Evolutionary conservation across 768 basidiomycete genomes (phyloP).

Genomic region (Mycena albidolilacea): DNA sequence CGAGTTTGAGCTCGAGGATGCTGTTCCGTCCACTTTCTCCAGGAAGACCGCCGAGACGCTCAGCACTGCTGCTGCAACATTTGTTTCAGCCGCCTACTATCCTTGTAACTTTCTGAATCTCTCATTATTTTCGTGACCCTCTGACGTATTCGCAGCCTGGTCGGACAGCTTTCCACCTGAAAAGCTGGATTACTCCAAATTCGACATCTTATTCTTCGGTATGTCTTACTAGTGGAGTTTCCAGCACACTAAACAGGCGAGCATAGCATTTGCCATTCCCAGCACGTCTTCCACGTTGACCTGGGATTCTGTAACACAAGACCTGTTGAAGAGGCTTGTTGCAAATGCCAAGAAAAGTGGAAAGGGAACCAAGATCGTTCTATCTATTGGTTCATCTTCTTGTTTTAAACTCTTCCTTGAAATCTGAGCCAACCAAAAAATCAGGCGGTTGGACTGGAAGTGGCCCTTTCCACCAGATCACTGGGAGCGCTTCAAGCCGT

Average conservation of each 20-base stretch:
- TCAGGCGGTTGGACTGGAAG: slow-evolving; percentile 68
- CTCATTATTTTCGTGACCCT: neutral
- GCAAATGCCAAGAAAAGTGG: slow-evolving; percentile 60
- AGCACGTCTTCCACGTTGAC: slow-evolving; percentile 59
- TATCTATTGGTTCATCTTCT: slow-evolving; percentile 23
- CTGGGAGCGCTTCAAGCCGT: slow-evolving; percentile 54
- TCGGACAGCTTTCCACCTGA: slow-evolving; percentile 42
- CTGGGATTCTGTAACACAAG: slow-evolving; percentile 56
- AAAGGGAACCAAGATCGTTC: slow-evolving; percentile 52
- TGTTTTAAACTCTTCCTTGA: neutral
- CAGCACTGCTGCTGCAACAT: slow-evolving; percentile 19
- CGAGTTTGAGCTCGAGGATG: slow-evolving; percentile 54
- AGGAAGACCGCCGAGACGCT: slow-evolving; percentile 34
- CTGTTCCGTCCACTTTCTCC: slow-evolving; percentile 47
- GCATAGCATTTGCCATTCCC: slow-evolving; percentile 65
- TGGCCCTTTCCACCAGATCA: slow-evolving; percentile 65
- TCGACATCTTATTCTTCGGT: slow-evolving; percentile 64
- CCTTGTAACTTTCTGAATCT: slow-evolving; percentile 27
- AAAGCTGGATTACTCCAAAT: slow-evolving; percentile 64
- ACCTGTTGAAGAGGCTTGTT: slow-evolving; percentile 63
- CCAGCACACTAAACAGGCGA: neutral
- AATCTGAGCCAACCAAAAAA: neutral
- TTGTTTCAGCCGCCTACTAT: slow-evolving; percentile 51
- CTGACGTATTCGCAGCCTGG: slow-evolving; percentile 49
- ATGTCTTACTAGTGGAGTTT: neutral